These are phyloP conservation scores for Endoconidiophora laricicola DNA, from an alignment of 2,329 filamentous ascomycete genomes.

Conservation along the genomic window DNA sequence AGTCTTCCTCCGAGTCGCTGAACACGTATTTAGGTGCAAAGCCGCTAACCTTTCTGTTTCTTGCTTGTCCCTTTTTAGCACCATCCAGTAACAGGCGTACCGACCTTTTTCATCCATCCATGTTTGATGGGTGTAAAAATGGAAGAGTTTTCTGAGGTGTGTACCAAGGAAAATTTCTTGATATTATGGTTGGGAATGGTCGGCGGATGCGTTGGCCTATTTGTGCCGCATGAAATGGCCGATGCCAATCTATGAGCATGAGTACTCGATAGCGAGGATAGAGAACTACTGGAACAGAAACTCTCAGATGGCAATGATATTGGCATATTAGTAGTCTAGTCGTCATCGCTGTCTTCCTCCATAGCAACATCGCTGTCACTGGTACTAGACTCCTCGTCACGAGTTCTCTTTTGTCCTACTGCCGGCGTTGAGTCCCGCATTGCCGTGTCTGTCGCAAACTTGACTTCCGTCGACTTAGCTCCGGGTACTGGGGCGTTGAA, in stretches of 20 bases:
- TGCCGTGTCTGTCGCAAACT: constrained; percentile 23
- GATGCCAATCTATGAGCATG: constrained; percentile 4
- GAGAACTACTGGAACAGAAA: not conserved
- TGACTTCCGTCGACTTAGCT: constrained; percentile 25
- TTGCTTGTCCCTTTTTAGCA: constrained; percentile 39
- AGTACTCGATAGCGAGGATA: not conserved
- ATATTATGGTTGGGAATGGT: constrained; percentile 81
- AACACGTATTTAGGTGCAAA: no score
- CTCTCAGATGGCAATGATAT: not conserved
- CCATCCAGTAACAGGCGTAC: constrained; percentile 64
- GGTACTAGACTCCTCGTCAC: constrained; percentile 53
- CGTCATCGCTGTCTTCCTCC: constrained; percentile 59
- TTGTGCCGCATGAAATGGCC: constrained; percentile 56
- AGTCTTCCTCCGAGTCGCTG: no score
- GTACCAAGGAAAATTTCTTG: constrained; percentile 53
- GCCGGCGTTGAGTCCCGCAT: constrained; percentile 35
- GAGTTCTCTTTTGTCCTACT: constrained; percentile 50
- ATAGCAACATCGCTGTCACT: constrained; percentile 53
- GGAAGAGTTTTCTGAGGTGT: constrained; percentile 36
- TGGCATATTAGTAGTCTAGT: constrained; percentile 25
- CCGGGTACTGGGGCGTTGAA: constrained; percentile 51
- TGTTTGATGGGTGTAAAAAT: constrained; percentile 78
- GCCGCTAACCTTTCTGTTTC: no score
- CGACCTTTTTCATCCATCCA: constrained; percentile 82
- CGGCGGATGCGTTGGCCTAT: constrained; percentile 62